These are phyloP conservation scores for Kwoniella mangroviensis DNA, from an alignment of 768 basidiomycete species.

Conservation along the genomic window DNA sequence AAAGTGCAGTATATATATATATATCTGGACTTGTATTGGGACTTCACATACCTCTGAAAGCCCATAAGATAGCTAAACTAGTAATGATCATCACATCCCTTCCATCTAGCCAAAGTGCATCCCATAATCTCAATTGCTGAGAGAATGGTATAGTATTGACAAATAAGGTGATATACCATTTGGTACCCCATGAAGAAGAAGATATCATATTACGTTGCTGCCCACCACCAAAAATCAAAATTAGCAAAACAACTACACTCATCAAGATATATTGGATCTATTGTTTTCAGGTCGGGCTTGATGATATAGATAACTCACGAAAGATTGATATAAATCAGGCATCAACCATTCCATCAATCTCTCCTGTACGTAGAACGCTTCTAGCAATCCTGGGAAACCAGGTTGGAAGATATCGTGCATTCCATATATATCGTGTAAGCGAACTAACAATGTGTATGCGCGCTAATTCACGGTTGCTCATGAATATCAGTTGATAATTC, in stretches of 20 bases:
- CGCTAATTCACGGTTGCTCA: slow-evolving; percentile 58
- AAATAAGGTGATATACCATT: slow-evolving; percentile 99
- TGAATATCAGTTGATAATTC: not conserved
- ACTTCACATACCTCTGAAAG: slow-evolving; percentile 69
- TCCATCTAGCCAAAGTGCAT: slow-evolving; percentile 88
- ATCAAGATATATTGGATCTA: too few species aligned
- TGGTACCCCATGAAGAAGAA: slow-evolving; percentile 93
- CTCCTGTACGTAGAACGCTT: slow-evolving; percentile 96
- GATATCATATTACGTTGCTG: slow-evolving; percentile 82
- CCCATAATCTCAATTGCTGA: slow-evolving; percentile 92
- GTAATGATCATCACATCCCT: slow-evolving; percentile 84
- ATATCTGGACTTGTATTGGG: too few species aligned
- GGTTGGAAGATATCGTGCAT: slow-evolving; percentile 89
- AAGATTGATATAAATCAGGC: slow-evolving; percentile 84
- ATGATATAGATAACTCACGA: slow-evolving; percentile 65
- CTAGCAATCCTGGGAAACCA: slow-evolving; percentile 93
- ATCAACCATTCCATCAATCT: slow-evolving; percentile 81
- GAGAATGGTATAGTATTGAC: slow-evolving; percentile 95
- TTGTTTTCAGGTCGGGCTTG: too few species aligned
- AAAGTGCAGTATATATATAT: too few species aligned
- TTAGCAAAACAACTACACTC: not conserved
- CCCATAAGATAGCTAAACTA: slow-evolving; percentile 88
- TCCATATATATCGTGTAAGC: slow-evolving; percentile 84
- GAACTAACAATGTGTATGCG: slow-evolving; percentile 79
- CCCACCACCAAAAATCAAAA: too few species aligned